Conservation (phyloP, 345 rosid species). For the Pistacia vera region DNA sequence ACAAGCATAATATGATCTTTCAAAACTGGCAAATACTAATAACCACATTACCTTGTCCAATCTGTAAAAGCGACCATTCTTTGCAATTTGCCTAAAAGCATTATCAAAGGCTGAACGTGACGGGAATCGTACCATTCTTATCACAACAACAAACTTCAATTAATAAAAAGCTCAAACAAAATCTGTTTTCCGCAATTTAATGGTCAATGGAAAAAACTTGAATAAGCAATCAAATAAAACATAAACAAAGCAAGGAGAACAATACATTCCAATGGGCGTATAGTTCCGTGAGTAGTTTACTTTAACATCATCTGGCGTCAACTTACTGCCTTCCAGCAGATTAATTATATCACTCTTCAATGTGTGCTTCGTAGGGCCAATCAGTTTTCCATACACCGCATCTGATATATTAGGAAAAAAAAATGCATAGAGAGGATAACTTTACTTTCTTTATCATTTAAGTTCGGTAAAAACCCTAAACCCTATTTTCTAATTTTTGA, state of each 20-base stretch:
- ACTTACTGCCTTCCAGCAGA: constrained; percentile 58
- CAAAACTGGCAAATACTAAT: neutral
- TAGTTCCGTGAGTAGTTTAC: constrained; percentile 47
- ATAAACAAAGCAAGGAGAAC: constrained; percentile 10
- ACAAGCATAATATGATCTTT: neutral
- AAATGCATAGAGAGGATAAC: neutral
- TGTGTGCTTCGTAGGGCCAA: constrained; percentile 45
- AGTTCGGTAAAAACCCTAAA: neutral
- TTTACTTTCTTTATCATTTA: neutral
- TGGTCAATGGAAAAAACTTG: neutral
- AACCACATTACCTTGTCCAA: constrained; percentile 58
- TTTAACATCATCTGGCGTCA: constrained; percentile 61
- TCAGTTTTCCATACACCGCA: constrained; percentile 47
- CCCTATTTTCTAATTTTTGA: constrained; percentile 22
- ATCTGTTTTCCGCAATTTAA: neutral
- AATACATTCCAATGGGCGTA: constrained; percentile 50
- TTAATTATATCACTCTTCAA: constrained; percentile 66
- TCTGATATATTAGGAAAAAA: constrained; percentile 29
- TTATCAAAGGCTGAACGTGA: constrained; percentile 39
- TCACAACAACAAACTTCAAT: constrained; percentile 13
- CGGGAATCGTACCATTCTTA: constrained; percentile 65
- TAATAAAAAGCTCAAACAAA: neutral
- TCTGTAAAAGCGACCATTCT: constrained; percentile 53
- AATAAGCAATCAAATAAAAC: neutral
- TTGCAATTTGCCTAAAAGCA: constrained; percentile 41